Base-by-base conservation (phyloP, 768 basidiomycete genomes). In the Auricularia sp. region DNA sequence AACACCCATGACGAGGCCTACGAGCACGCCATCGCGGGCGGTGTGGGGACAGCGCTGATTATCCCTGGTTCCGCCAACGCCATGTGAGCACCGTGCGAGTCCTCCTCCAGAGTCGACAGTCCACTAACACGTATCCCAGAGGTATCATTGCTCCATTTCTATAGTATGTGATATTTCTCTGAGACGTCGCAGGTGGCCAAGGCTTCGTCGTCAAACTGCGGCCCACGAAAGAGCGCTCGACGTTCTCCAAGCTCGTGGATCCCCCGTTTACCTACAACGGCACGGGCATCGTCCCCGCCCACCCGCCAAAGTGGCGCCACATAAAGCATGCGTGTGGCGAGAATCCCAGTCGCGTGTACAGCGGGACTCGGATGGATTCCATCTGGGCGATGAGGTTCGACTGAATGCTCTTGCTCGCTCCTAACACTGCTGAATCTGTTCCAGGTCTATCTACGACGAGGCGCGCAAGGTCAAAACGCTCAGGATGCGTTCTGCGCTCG, bases 1-100 rank as follows among this genome's bases (percentile, higher is more conserved):
- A 91, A 93, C 71, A 91, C 90, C 0, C 89, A 88, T 68, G 91
- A 93, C 71, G 81, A 84, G 18, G 80, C 89, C 0, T 91, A 87
- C 73, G 76, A 72, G 21, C 76, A 88, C 7, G 81, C 87, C n/a
- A 82, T 90, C 65, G 76, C 90, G 0, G 91, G 92, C 10, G 92
- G 93, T 10, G 81, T 93, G 14, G 93, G 91, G 0, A 88, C 88
- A 0, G 80, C 87, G 2, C 78, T 91, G 39, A 77, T 93, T 29
- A 78, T 93, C 1, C 92, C 92, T 3, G 91, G 90, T 0, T 87
- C 84, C 56, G 83, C 78, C 10, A 80, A 84, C 70, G 84, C 84
- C 14, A 86, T 88, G 44, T 35, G 35, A 7, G 47, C 29, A 44
- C 16, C n/a, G 36, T 18, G 11, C 11, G n/a, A 18, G 56, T 44